Conservation (phyloP, 2,329 filamentous ascomycete species). For the Colletotrichum tanaceti region DNA sequence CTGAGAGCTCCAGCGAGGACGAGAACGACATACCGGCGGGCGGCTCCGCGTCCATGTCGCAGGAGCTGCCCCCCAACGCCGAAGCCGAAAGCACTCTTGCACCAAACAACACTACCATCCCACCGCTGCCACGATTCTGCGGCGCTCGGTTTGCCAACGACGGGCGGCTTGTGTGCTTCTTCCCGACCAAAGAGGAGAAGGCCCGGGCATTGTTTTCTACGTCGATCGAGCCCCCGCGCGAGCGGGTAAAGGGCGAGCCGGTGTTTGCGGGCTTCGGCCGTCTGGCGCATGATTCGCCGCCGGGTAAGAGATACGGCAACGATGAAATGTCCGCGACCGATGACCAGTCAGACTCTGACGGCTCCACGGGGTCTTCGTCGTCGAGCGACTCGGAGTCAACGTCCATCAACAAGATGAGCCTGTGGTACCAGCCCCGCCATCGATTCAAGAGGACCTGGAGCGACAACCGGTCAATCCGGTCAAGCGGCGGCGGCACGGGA, state of each 20-base stretch:
- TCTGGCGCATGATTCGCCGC: constrained; percentile 62
- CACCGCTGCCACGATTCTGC: constrained; percentile 68
- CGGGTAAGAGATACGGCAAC: constrained; percentile 58
- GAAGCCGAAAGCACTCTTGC: constrained; percentile 66
- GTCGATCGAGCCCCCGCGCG: constrained; percentile 57
- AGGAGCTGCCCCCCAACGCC: constrained; percentile 67
- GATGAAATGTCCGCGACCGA: constrained; percentile 65
- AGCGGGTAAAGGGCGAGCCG: constrained; percentile 64
- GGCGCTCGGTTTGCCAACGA: constrained; percentile 72
- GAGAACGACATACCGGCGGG: constrained; percentile 68
- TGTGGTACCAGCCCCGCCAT: constrained; percentile 66
- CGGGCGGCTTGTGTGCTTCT: constrained; percentile 74
- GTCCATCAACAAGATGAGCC: constrained; percentile 68
- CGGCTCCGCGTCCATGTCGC: constrained; percentile 69
- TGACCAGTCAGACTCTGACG: constrained; percentile 63
- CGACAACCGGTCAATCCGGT: constrained; percentile 68
- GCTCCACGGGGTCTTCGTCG: constrained; percentile 60
- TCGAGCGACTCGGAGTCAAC: constrained; percentile 73
- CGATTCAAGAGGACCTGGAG: constrained; percentile 67
- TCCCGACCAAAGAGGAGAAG: constrained; percentile 74
- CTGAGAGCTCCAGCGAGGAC: constrained; percentile 88
- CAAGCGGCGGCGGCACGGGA: constrained; percentile 70
- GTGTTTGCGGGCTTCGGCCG: constrained; percentile 69
- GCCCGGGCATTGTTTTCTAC: constrained; percentile 62
- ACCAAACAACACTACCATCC: constrained; percentile 63